Conservation (phyloP, 169 alveolate species). For the Plasmodium adleri region DNA sequence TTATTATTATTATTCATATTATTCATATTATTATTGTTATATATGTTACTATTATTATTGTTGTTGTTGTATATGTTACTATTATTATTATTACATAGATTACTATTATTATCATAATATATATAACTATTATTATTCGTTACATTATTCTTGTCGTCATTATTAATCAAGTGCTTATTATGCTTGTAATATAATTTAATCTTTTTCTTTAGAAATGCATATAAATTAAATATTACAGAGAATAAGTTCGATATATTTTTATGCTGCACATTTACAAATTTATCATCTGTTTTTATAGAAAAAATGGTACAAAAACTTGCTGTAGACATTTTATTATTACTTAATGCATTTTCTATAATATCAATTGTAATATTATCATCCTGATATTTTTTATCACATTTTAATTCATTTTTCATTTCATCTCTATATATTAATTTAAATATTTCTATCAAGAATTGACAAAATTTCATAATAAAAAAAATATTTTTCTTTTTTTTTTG, state of each 20-base stretch:
- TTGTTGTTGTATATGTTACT: conserved; percentile 10
- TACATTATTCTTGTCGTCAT: conserved; percentile 6
- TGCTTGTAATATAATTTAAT: conserved; percentile 10
- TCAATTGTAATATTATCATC: conserved; percentile 32
- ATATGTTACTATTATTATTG: too few species aligned
- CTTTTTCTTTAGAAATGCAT: conserved; percentile 37
- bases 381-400: conserved; percentile 29
- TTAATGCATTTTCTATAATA: conserved; percentile 36
- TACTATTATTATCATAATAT: not conserved
- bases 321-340: conserved; percentile 47
- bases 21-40: not conserved
- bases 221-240: conserved; percentile 49
- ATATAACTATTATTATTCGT: conserved; percentile 1
- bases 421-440: conserved; percentile 60
- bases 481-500: conserved; percentile 52
- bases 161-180: conserved; percentile 4
- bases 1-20: not conserved
- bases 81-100: conserved; percentile 2
- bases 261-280: conserved; percentile 38
- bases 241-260: conserved; percentile 46
- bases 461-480: conserved; percentile 65
- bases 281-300: conserved; percentile 66
- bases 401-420: conserved; percentile 28
- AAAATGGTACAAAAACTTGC: conserved; percentile 23
- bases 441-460: conserved; percentile 46